These are phyloP conservation scores for Tetrapyrgos nigripes DNA, from an alignment of 1,284 basidiomycete genomes.

Conservation along the genomic window DNA sequence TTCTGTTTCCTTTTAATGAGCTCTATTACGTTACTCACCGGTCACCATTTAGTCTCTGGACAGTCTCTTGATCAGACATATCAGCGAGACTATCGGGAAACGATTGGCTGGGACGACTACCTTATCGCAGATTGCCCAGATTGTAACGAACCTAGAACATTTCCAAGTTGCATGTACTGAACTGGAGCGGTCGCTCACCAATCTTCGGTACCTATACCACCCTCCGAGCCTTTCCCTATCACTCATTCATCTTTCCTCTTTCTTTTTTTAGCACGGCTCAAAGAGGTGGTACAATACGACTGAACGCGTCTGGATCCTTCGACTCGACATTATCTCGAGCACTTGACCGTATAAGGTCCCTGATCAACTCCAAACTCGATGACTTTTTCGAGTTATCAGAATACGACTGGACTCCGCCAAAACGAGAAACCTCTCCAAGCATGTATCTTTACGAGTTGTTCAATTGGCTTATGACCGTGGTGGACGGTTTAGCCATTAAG, in stretches of 20 bases:
- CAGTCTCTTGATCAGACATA: conserved; percentile 81
- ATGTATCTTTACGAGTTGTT: conserved; percentile 95
- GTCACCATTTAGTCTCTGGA: conserved; percentile 76
- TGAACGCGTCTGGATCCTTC: conserved; percentile 76
- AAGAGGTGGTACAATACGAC: conserved; percentile 79
- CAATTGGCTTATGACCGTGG: conserved; percentile 96
- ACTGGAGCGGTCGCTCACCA: conserved; percentile 87
- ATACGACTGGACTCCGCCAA: conserved; percentile 89
- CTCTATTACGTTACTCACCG: background rate
- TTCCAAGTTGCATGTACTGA: conserved; percentile 89
- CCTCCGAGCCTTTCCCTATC: background rate
- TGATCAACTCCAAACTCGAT: conserved; percentile 94
- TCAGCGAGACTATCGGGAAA: conserved; percentile 79
- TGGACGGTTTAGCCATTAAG: conserved; percentile 89
- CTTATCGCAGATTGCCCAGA: conserved; percentile 94
- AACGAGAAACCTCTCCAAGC: conserved; percentile 79
- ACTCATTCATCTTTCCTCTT: background rate
- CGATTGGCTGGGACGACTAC: conserved; percentile 79
- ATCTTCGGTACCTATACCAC: conserved; percentile 61
- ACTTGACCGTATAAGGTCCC: conserved; percentile 78
- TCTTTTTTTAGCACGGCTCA: conserved; percentile 72
- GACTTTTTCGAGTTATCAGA: conserved; percentile 96
- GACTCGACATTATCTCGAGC: conserved; percentile 73
- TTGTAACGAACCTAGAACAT: conserved; percentile 93
- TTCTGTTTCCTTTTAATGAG: conserved; percentile 4